Evolutionary conservation across 768 basidiomycete species (phyloP).

Genomic region (Mycena indigotica): DNA sequence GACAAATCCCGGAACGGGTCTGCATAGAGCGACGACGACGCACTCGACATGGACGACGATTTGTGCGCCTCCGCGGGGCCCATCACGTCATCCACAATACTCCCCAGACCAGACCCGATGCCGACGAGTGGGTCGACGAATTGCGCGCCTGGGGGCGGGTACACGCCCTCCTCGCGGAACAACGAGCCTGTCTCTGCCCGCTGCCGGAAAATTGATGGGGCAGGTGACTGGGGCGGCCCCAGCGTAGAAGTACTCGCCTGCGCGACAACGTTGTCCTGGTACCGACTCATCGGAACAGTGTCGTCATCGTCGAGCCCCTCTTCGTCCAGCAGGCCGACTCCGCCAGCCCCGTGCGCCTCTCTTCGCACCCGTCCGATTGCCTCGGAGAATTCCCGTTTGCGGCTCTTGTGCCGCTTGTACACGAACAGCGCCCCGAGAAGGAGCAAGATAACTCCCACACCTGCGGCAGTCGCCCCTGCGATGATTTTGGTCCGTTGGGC

Average conservation of each 20-base stretch:
- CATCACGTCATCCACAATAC: conserved; percentile 24
- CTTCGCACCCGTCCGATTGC: conserved; percentile 27
- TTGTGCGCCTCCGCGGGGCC: conserved; percentile 7
- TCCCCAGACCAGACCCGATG: conserved; percentile 7
- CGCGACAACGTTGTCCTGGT: conserved; percentile 16
- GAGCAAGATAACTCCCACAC: conserved; percentile 38
- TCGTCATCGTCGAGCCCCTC: conserved; percentile 42
- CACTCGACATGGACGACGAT: conserved; percentile 11
- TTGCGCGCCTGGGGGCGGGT: conserved; percentile 36
- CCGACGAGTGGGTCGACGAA: conserved; percentile 44
- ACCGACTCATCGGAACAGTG: conserved; percentile 23
- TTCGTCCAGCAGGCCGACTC: conserved; percentile 35
- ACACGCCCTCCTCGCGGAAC: conserved; percentile 49
- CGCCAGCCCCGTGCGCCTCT: conserved; percentile 27
- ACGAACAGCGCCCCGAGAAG: conserved; percentile 39
- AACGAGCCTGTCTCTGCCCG: conserved; percentile 48
- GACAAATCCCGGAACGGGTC: conserved; percentile 22
- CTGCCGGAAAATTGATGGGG: conserved; percentile 40
- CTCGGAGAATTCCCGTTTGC: conserved; percentile 32
- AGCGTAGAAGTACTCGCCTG: conserved; percentile 11
- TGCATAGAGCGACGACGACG: conserved; percentile 10
- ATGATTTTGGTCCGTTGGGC: conserved; percentile 42
- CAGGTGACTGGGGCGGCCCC: conserved; percentile 30
- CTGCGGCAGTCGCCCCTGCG: conserved; percentile 43
- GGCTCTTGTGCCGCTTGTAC: conserved; percentile 39